A percentile compares a stretch with the other conserved stretches of the same genome.
These are phyloP conservation scores for Monosporascus sp. DNA, from an alignment of 2,329 filamentous ascomycete species.

Conservation along the genomic window DNA sequence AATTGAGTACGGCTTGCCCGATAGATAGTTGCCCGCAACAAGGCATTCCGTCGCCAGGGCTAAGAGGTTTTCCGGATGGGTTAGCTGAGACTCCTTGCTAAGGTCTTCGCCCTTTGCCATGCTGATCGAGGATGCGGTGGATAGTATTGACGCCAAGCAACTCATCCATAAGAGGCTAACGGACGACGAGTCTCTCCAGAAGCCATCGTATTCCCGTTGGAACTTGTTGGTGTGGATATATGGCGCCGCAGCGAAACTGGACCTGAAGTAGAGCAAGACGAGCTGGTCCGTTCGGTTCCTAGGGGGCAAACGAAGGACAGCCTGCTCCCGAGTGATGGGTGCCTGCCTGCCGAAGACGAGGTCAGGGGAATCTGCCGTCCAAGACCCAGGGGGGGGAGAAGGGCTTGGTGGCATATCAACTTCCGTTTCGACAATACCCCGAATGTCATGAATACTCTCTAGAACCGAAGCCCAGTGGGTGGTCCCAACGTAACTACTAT, in stretches of 20 bases:
- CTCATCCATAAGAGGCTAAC: constrained; percentile 44
- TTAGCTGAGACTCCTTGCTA: constrained; percentile 17
- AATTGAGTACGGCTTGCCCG: constrained; percentile 38
- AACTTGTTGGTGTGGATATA: constrained; percentile 37
- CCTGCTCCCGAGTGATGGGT: constrained; percentile 27
- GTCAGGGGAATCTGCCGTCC: constrained; percentile 19
- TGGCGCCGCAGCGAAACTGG: constrained; percentile 26
- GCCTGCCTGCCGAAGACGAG: constrained; percentile 22
- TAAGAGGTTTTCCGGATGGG: constrained; percentile 26
- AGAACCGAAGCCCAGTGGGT: constrained; percentile 31
- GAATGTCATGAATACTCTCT: constrained; percentile 30
- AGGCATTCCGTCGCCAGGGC: constrained; percentile 40
- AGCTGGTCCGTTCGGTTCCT: constrained; percentile 26
- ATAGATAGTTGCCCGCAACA: constrained; percentile 41
- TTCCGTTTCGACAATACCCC: constrained; percentile 25
- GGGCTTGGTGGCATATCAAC: constrained; percentile 17
- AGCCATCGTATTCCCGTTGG: constrained; percentile 40
- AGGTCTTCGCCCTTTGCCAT: constrained; percentile 22
- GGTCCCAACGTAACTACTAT: constrained; percentile 27
- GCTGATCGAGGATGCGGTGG: constrained; percentile 32
- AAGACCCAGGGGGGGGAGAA: constrained; percentile 19
- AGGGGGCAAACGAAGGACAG: constrained; percentile 24
- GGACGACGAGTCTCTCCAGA: constrained; percentile 36
- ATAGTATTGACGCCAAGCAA: constrained; percentile 43
- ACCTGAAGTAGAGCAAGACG: constrained; percentile 28